Conservation (phyloP, 768 basidiomycete species). For the Mycena leptocephala region DNA sequence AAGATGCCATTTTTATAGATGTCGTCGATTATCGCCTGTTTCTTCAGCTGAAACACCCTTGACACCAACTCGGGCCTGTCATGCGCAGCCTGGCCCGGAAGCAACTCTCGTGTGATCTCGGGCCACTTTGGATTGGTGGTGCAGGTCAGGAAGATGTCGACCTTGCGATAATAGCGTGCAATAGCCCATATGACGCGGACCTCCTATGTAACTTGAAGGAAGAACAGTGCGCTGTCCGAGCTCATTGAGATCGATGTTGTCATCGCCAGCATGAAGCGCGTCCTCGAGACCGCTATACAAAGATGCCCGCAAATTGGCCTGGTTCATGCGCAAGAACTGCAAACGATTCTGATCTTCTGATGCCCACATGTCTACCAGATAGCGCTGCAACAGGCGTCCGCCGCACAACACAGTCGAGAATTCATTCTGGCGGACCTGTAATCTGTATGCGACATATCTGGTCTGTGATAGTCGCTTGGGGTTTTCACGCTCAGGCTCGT, state of each 20-base stretch:
- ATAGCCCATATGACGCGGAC: too few species aligned
- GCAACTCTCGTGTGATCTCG: too few species aligned
- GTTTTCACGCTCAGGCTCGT: background rate
- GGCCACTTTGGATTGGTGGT: too few species aligned
- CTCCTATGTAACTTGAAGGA: too few species aligned
- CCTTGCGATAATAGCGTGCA: too few species aligned
- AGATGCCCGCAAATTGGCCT: constrained; percentile 47
- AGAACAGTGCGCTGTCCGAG: too few species aligned
- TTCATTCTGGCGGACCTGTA: constrained; percentile 46
- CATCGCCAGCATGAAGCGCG: too few species aligned
- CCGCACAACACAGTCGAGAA: constrained; percentile 48
- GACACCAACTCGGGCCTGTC: constrained; percentile 68
- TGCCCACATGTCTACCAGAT: constrained; percentile 58
- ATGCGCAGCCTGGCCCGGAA: constrained; percentile 53
- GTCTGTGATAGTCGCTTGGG: constrained; percentile 46
- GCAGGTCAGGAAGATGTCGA: too few species aligned
- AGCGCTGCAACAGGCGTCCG: constrained; percentile 56
- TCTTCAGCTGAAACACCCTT: constrained; percentile 63
- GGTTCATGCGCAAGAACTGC: constrained; percentile 47
- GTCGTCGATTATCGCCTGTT: constrained; percentile 52
- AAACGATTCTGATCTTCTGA: constrained; percentile 50
- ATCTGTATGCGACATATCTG: constrained; percentile 48
- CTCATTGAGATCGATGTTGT: too few species aligned
- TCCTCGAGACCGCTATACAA: too few species aligned
- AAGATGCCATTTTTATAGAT: constrained; percentile 59